Evolutionary conservation across 2,329 filamentous ascomycete species (phyloP).

Genomic region (Cordyceps sp.): DNA sequence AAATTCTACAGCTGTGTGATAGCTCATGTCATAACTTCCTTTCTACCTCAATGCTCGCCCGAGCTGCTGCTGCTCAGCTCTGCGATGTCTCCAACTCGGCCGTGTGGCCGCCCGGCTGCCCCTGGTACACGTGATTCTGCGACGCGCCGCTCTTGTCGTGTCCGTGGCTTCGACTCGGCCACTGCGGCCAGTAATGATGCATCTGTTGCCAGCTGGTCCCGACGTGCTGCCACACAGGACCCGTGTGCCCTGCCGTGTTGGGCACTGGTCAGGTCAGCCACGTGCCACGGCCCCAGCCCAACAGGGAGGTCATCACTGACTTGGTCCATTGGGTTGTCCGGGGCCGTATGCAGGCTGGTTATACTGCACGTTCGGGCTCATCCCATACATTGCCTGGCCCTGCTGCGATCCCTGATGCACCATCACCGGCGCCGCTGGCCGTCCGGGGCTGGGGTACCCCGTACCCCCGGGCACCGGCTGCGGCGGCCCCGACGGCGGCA

Average conservation of each 20-base stretch:
- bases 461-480: conserved; percentile 48
- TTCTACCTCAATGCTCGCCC: conserved; percentile 26
- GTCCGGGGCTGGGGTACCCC: conserved; percentile 78
- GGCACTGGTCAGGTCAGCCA: conserved; percentile 34
- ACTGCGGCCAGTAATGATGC: conserved; percentile 44
- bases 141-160: conserved; percentile 34
- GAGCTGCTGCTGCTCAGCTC: conserved; percentile 15
- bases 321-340: conserved; percentile 50
- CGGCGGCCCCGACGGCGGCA: conserved; percentile 37
- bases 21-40: conserved; percentile 3
- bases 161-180: conserved; percentile 36
- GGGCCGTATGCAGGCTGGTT: conserved; percentile 57
- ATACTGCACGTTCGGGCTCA: conserved; percentile 60
- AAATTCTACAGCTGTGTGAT: conserved; percentile 3
- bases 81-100: conserved; percentile 17
- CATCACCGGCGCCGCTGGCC: conserved; percentile 76
- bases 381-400: conserved; percentile 61
- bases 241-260: conserved; percentile 43
- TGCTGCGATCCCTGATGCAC: conserved; percentile 87
- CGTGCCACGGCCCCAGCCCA: conserved; percentile 5
- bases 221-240: conserved; percentile 42
- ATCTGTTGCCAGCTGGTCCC: conserved; percentile 48
- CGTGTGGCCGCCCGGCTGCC: conserved; percentile 17
- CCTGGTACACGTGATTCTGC: conserved; percentile 25
- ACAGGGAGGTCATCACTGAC: conserved; percentile 34